Evolutionary conservation across 202 grass and related monocot genomes (phyloP), one percentile per base, ranked within the genome.

Genomic region (Zizania palustris): DNA sequence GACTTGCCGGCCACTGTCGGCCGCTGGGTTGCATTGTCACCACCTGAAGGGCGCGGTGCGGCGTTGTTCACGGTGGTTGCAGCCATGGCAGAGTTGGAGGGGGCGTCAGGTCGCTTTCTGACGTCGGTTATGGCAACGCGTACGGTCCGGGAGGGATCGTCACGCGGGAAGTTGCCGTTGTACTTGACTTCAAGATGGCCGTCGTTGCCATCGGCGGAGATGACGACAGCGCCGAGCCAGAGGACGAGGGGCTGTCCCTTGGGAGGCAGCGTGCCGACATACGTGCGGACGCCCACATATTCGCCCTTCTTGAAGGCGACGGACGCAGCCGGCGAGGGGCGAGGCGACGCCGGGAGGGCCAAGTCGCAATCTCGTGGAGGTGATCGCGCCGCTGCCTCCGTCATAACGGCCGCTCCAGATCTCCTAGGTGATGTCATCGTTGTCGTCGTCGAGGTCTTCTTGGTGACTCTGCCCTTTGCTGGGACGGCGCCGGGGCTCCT

Each of bases 251-350:
- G 16, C 40, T 48, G 60, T 16, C 60, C 60, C 5, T 7, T 59
- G 61, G 48, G 5, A 6, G 4, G 6, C 12, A 45, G 19, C 18
- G 5, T 53, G 19, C 45, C 67, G 13, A 35, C 14, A 45, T 13
- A 35, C 45, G 67, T 80, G 67, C 78, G 78, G 18, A 80, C 67
- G 57, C n/a, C 18, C 67, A 80, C 78, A 3, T 41, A 33, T 18
- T 57, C 57, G 1, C 78, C 67, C 34, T n/a, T 62, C 0, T 9
- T 19, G 36, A 54, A 34, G 56, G 16, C 3, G 6, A 3, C 5
- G 16, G 18, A 18, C 9, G 40, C 40, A 4, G 9, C n/a, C n/a
- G 63, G 15, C 49, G 46, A 51, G 0, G 28, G 4, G 22, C n/a
- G 13, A 3, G 9, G 2, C 1, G 16, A 0, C 22, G 11, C 5